Conservation (phyloP, 2,329 filamentous ascomycete species). For the Diaporthe australafricana region DNA sequence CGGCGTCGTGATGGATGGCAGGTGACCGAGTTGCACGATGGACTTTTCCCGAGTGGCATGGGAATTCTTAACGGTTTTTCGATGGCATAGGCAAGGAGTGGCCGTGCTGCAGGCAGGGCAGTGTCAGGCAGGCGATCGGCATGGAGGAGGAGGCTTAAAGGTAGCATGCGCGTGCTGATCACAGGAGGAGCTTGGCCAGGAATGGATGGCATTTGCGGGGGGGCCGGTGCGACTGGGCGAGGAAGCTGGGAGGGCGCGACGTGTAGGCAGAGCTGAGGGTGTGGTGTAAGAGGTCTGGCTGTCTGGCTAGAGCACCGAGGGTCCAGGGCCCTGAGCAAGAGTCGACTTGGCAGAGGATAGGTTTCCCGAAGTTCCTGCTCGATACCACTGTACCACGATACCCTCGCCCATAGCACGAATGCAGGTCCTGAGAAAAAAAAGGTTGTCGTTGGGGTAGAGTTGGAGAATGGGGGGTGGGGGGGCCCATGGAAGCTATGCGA, state of each 20-base stretch:
- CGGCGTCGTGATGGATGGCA: neutral
- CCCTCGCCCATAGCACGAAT: neutral
- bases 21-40: conserved; percentile 26
- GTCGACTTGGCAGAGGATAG: neutral
- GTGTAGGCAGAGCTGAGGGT: neutral
- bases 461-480: conserved; percentile 3
- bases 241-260: no score
- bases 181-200: conserved; percentile 14
- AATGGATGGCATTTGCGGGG: conserved; percentile 9
- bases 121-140: conserved; percentile 18
- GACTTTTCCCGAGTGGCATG: conserved; percentile 13
- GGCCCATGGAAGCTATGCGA: conserved; percentile 11
- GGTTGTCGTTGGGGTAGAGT: neutral
- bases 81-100: conserved; percentile 6
- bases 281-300: neutral
- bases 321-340: conserved; percentile 6
- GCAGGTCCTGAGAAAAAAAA: conserved; percentile 5
- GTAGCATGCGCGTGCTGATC: conserved; percentile 26
- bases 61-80: neutral
- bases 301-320: conserved; percentile 11
- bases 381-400: conserved; percentile 21
- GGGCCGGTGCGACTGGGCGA: conserved; percentile 17
- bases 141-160: conserved; percentile 24
- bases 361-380: conserved; percentile 20
- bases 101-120: conserved; percentile 18